Base-by-base conservation (phyloP, 768 basidiomycete genomes). In the Fibroporia radiculosa region DNA sequence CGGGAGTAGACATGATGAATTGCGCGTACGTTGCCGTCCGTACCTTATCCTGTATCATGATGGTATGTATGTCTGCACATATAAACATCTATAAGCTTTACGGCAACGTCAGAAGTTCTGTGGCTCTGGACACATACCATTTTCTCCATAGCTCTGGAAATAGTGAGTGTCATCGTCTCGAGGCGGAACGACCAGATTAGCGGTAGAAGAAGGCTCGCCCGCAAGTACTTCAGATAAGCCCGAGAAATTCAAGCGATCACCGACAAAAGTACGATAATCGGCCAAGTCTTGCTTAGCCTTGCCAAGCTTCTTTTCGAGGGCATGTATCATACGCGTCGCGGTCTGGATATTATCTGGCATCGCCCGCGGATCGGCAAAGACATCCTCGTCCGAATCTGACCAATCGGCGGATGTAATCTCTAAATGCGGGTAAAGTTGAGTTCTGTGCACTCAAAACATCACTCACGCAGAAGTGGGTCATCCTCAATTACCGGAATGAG, bases 11-110 rank as follows among this genome's bases (percentile, higher is more conserved):
- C 22, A 93, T 69, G 61, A 97, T 93, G 65, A 89, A 98, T 16
- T 84, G 75, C 10, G 90, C 91, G 61, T 98, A 98, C 1, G 91
- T 83, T 19, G 93, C 81, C 1, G 95, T 98, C 43, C 95, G 77
- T 38, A 93, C 88, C 69, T 84, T 84, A 60, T 98, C 95, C 57
- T 90, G 85, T 46, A 98, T 86, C 95, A 98, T 98, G 49, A 91
- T 77, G 24, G 92, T 87, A 60, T 98, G 95, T 40, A 96, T 93
- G 52, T 96, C 91, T 93, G 56, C 24, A 22, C 27, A 10, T n/a
- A 19, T 31, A 31, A 8, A 31, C n/a, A 31, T 31, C n/a, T 8
- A 31, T 31, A 8, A 12, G 25, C 3, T 32, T 2, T 3, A 18
- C 33, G 6, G 51, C 7, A 14, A 18, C 2, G 24, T 35, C 18